A percentile compares a stretch with the other conserved stretches of the same genome.
Evolutionary conservation across 1,284 basidiomycete genomes (phyloP).

Genomic region (Hemileia vastatrix): DNA sequence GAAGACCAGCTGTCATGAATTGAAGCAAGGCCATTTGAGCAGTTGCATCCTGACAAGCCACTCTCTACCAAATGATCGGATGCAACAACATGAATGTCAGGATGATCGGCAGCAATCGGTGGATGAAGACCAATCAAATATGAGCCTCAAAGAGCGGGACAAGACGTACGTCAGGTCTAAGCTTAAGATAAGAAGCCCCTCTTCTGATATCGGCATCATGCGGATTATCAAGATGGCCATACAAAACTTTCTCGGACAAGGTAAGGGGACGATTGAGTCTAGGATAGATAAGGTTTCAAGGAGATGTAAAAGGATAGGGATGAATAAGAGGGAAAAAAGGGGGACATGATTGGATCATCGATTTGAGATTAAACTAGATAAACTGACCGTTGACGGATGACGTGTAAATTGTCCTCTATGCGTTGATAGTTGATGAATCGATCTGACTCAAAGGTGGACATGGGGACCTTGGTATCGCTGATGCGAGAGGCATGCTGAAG

Average conservation of each 20-base stretch:
- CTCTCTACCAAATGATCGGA: conserved; percentile 58
- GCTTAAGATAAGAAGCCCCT: conserved; percentile 85
- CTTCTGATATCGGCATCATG: conserved; percentile 76
- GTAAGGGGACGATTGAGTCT: conserved; percentile 89
- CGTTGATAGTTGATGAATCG: conserved; percentile 93
- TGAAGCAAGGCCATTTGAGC: conserved; percentile 98
- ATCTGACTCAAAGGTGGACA: conserved; percentile 77
- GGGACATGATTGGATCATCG: conserved; percentile 7
- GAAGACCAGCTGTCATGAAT: conserved; percentile 99
- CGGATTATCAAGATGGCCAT: conserved; percentile 93
- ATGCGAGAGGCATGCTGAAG: conserved; percentile 56
- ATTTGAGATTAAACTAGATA: not conserved
- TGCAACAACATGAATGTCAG: conserved; percentile 25
- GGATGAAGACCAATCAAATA: conserved; percentile 22
- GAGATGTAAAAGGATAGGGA: not conserved
- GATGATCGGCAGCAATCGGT: not conserved
- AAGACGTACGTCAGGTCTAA: conserved; percentile 76
- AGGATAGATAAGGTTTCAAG: conserved; percentile 15
- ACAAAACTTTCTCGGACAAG: conserved; percentile 95
- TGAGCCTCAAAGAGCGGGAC: conserved; percentile 5
- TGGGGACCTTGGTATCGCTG: conserved; percentile 82
- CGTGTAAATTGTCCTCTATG: conserved; percentile 83
- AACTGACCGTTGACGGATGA: conserved; percentile 68
- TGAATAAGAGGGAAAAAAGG: not conserved
- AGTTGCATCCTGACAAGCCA: conserved; percentile 98